Conservation (phyloP, 2,329 filamentous ascomycete species). For the Diplocarpon rosae region DNA sequence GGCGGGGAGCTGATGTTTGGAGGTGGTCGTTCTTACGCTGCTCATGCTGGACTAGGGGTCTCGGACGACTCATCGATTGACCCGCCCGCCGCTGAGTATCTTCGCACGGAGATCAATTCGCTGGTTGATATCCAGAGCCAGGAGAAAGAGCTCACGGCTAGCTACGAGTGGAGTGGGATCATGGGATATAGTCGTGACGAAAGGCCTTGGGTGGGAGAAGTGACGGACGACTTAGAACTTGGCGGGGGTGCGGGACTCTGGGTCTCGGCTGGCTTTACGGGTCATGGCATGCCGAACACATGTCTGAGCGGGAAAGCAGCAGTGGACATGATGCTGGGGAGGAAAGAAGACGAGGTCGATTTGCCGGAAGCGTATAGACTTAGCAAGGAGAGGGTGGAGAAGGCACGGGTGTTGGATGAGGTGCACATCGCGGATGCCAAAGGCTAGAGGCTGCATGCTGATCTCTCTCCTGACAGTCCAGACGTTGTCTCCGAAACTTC, state of each 20-base stretch:
- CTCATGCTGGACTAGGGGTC: conserved; percentile 42
- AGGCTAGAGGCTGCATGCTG: neutral
- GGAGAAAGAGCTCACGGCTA: conserved; percentile 34
- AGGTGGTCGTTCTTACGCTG: conserved; percentile 50
- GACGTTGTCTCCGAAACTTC: neutral
- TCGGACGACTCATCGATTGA: conserved; percentile 51
- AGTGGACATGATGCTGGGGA: conserved; percentile 45
- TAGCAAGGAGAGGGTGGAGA: conserved; percentile 15
- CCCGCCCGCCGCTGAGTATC: conserved; percentile 27
- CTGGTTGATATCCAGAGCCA: conserved; percentile 26
- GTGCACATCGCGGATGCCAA: conserved; percentile 21
- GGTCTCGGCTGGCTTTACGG: conserved; percentile 56
- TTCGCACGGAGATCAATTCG: conserved; percentile 20
- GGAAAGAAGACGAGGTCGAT: conserved; percentile 30
- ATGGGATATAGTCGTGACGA: conserved; percentile 66
- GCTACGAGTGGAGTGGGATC: conserved; percentile 60
- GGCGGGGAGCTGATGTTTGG: conserved; percentile 57
- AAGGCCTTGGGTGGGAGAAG: conserved; percentile 57
- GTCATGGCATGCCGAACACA: conserved; percentile 68
- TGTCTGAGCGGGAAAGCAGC: conserved; percentile 54
- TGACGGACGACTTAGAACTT: conserved; percentile 43
- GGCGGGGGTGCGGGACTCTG: conserved; percentile 47
- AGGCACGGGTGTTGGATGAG: conserved; percentile 17
- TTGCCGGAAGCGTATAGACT: conserved; percentile 33
- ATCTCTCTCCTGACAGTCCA: neutral